Evolutionary conservation across 2,329 filamentous ascomycete species (phyloP).

Genomic region (Cercospora sesami): DNA sequence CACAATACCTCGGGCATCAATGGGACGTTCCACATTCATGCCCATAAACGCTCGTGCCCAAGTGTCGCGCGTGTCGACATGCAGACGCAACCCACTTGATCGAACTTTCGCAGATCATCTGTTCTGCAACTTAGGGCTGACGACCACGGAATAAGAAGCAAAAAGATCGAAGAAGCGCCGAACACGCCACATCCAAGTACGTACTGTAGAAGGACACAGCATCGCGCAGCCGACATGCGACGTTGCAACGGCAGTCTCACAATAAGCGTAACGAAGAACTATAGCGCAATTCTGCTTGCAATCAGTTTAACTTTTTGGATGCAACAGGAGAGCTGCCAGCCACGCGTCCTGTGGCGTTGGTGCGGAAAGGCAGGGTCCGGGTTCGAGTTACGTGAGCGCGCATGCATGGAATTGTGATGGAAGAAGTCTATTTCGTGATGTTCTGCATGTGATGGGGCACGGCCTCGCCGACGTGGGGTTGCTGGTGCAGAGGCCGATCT

Average conservation of each 20-base stretch:
- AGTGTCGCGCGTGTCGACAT: neutral
- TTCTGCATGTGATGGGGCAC: neutral
- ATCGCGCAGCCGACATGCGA: neutral
- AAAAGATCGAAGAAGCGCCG: neutral
- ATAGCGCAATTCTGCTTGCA: neutral
- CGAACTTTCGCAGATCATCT: neutral
- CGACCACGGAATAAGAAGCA: neutral
- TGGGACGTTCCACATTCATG: neutral
- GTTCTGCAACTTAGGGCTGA: neutral
- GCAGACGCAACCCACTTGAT: neutral
- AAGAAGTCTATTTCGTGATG: slow-evolving; percentile 11
- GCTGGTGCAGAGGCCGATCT: neutral
- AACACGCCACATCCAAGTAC: neutral
- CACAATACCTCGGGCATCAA: neutral
- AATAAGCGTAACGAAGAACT: neutral
- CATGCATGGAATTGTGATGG: slow-evolving; percentile 9
- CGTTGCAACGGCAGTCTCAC: neutral
- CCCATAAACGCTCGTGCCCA: neutral
- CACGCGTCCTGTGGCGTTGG: slow-evolving; percentile 13
- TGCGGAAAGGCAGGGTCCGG: neutral
- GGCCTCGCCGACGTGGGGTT: neutral
- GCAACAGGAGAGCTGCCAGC: slow-evolving; percentile 4
- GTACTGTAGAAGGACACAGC: neutral
- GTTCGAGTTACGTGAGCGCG: slow-evolving; percentile 6
- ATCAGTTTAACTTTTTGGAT: neutral